phyloP scores from a whole-genome alignment of 2,329 filamentous ascomycete species.

The Fusarium lateritium region DNA sequence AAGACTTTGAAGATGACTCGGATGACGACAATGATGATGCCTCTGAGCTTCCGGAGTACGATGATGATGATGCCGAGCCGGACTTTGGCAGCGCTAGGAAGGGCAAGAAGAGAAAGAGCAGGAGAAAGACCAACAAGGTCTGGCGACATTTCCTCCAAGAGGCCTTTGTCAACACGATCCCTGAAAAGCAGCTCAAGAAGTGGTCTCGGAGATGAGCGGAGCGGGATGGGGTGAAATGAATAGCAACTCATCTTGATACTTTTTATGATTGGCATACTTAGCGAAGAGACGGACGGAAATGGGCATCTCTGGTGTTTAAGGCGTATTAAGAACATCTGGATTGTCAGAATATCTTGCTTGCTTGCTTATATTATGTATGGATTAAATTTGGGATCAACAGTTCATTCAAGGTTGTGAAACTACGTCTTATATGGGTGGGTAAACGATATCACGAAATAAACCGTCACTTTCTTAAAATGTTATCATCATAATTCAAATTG shows the following conservation, averaged over 20 bases:
- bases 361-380: background rate
- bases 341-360: slow-evolving; percentile 3
- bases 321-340: slow-evolving; percentile 16
- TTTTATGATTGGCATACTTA: slow-evolving; percentile 37
- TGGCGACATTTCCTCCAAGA: slow-evolving; percentile 85
- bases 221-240: slow-evolving; percentile 17
- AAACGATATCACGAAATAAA: slow-evolving; percentile 31
- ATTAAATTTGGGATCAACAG: background rate
- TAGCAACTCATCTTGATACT: slow-evolving; percentile 4
- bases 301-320: slow-evolving; percentile 38
- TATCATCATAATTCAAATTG: background rate
- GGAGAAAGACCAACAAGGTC: slow-evolving; percentile 71
- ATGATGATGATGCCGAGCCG: slow-evolving; percentile 38
- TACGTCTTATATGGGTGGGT: background rate
- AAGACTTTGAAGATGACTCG: slow-evolving; percentile 48
- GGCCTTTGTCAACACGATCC: slow-evolving; percentile 83
- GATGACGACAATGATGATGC: slow-evolving; percentile 46
- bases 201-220: slow-evolving; percentile 49
- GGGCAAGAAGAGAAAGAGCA: slow-evolving; percentile 57
- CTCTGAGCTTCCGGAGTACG: slow-evolving; percentile 33
- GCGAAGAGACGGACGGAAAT: slow-evolving; percentile 29
- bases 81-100: slow-evolving; percentile 27
- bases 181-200: slow-evolving; percentile 74
- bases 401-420: slow-evolving; percentile 8
- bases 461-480: slow-evolving; percentile 4